phyloP scores from a whole-genome alignment of 768 basidiomycete species.

The Boletus insuetus region DNA sequence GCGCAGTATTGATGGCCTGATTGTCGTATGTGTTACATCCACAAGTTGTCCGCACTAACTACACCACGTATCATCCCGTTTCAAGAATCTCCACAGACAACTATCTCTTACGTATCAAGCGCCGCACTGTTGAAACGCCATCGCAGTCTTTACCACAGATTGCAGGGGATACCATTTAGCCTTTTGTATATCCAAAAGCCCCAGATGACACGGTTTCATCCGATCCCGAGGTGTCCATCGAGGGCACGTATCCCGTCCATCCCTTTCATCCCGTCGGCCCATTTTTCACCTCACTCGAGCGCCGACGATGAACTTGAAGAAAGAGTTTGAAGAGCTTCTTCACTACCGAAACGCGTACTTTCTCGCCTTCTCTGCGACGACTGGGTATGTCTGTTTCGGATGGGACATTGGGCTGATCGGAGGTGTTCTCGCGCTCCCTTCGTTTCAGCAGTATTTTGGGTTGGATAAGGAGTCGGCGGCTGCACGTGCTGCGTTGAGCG shows the following conservation, averaged over 20 bases:
- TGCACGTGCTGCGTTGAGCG: conserved; percentile 28
- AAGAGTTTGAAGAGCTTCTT: conserved; percentile 17
- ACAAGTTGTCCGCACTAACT: too few relatives aligned
- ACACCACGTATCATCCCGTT: background rate
- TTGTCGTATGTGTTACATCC: background rate
- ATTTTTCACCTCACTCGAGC: background rate
- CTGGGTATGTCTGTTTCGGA: conserved; percentile 35
- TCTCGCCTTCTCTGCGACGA: conserved; percentile 33
- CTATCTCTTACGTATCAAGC: background rate
- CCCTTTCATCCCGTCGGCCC: background rate
- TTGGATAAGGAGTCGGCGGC: conserved; percentile 25
- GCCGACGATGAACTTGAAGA: conserved; percentile 21
- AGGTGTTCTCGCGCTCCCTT: conserved; percentile 35
- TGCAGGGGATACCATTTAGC: too few relatives aligned
- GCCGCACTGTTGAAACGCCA: too few relatives aligned
- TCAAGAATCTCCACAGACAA: background rate
- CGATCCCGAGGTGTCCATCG: too few relatives aligned
- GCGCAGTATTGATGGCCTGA: background rate
- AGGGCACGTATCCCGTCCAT: background rate
- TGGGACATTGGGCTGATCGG: conserved; percentile 40
- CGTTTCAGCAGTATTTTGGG: conserved; percentile 36
- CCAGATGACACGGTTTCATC: too few relatives aligned
- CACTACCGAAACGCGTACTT: conserved; percentile 36
- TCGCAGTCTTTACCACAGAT: too few relatives aligned
- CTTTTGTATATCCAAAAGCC: too few relatives aligned